Evolutionary conservation across 23 red algal species (phyloP).

Genomic region (Gracilaria vermiculophylla): DNA sequence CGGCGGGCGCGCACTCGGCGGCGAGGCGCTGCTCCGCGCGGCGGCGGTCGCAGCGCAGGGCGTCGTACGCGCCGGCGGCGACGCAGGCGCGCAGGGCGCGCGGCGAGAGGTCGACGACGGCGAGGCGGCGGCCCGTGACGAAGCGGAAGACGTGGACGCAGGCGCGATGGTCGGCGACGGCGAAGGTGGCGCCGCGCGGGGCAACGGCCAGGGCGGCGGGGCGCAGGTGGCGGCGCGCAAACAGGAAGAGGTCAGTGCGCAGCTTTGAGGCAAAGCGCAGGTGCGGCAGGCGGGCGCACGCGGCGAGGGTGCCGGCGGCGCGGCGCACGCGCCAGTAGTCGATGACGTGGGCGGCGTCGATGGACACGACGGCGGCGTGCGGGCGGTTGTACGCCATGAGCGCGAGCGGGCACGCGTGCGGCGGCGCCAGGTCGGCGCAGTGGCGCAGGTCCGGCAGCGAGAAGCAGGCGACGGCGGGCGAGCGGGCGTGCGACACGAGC

Average conservation of each 20-base stretch:
- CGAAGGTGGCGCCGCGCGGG: constrained; percentile 21
- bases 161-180: not conserved
- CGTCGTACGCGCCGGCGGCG: not conserved
- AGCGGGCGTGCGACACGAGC: not conserved
- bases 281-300: not conserved
- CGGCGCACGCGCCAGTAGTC: not conserved
- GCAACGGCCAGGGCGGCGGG: constrained; percentile 1
- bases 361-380: not conserved
- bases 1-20: not conserved
- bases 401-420: not conserved
- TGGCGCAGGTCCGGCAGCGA: not conserved
- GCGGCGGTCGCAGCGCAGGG: not conserved
- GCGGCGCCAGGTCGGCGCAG: not conserved
- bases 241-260: constrained; percentile 61
- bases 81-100: not conserved
- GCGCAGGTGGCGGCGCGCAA: constrained; percentile 12
- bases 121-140: not conserved
- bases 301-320: too few relatives aligned
- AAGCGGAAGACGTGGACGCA: constrained; percentile 28
- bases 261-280: constrained; percentile 51
- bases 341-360: not conserved
- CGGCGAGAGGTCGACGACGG: constrained; percentile 1
- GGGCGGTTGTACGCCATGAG: not conserved
- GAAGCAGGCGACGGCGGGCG: not conserved
- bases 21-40: constrained; percentile 18